A percentile compares a stretch with the other conserved stretches of the same genome.
These are phyloP conservation scores for Malus sylvestris DNA, from an alignment of 306 rosid species.

Conservation along the genomic window DNA sequence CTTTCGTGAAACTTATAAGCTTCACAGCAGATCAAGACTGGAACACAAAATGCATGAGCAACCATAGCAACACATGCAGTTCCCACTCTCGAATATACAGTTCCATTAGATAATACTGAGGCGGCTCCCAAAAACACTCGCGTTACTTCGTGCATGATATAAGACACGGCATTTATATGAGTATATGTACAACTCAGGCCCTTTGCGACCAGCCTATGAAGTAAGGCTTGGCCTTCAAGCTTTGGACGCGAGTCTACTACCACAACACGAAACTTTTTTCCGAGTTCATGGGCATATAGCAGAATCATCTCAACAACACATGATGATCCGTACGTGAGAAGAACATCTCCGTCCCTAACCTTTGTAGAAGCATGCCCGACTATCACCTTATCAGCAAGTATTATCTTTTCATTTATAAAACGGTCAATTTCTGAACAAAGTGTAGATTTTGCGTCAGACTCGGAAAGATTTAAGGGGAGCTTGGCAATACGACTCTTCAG, in stretches of 20 bases:
- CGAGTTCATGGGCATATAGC: slow-evolving; percentile 60
- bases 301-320: slow-evolving; percentile 72
- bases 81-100: slow-evolving; percentile 87
- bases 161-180: slow-evolving; percentile 74
- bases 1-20: slow-evolving; percentile 93
- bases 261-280: slow-evolving; percentile 74
- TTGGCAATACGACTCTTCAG: slow-evolving; percentile 56
- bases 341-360: slow-evolving; percentile 78
- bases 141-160: slow-evolving; percentile 80
- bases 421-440: slow-evolving; percentile 63
- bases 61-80: slow-evolving; percentile 91
- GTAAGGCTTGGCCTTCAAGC: slow-evolving; percentile 74
- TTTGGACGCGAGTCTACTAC: slow-evolving; percentile 86
- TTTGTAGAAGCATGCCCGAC: slow-evolving; percentile 61
- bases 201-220: slow-evolving; percentile 53
- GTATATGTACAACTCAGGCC: slow-evolving; percentile 81
- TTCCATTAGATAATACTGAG: slow-evolving; percentile 67
- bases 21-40: slow-evolving; percentile 88
- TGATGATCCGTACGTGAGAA: slow-evolving; percentile 72
- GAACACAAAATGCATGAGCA: slow-evolving; percentile 72
- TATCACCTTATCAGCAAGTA: slow-evolving; percentile 80
- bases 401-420: slow-evolving; percentile 69
- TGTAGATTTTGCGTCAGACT: slow-evolving; percentile 65
- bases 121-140: slow-evolving; percentile 79
- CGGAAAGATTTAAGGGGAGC: slow-evolving; percentile 45